Evolutionary conservation across 1,284 basidiomycete species (phyloP), one percentile per base, ranked within the genome.

Genomic region (Tilletia indica): DNA sequence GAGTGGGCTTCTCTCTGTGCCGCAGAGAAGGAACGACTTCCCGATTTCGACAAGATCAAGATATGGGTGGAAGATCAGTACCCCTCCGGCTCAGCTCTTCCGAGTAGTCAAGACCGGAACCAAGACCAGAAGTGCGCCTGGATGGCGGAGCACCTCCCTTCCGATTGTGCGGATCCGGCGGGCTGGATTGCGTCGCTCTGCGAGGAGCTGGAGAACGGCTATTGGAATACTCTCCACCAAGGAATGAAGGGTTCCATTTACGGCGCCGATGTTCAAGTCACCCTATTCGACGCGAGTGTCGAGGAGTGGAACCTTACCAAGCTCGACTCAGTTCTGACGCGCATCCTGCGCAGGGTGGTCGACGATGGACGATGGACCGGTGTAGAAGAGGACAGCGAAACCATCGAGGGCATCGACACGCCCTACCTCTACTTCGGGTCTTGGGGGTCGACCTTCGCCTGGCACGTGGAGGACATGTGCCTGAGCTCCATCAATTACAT

Each of bases 341-440:
- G 94, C 16, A 87, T 97, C n/a, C 19, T 6, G 8, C 8, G 25
- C 5, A 3, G 5, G 6, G 36, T 61, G 6, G 9, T 14, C 4
- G n/a, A 6, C 21, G 31, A 61, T 6, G 58, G 58, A 25, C 3
- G 36, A 6, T 61, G 6, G 9, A 5, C 12, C 8, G 11, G 25
- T 8, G 19, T 48, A 9, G 19, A 19, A 11, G 11, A 11, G 11
- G 47, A 48, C 47, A 8, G 8, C 11, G 54, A 58, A 8, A 21
- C 12, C 11, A 9, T 58, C 54, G 54, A 21, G 12, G 96, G 96
- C 38, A 97, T 99, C 69, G 99, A 98, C 82, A 92, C 94, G 1
- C 96, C 96, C 0, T 99, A 99, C 84, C 89, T 99, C 4, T 99
- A 99, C 85, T 98, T 97, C 85, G 96, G 96, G 76, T 97, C 97